Conservation (phyloP, 2,329 filamentous ascomycete genomes). For the Fusarium sp. region DNA sequence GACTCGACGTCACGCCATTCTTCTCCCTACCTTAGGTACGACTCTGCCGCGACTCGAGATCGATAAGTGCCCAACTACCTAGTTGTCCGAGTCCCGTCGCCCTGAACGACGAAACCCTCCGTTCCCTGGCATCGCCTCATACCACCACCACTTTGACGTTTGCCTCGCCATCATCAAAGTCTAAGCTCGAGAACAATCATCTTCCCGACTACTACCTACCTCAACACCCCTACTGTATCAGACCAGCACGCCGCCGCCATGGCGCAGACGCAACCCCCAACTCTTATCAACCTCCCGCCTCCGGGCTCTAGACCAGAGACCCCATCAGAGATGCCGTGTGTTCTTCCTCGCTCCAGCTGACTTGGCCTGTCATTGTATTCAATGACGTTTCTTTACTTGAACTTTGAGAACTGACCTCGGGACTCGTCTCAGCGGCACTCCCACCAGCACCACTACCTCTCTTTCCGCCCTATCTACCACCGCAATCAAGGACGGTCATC, state of each 20-base stretch:
- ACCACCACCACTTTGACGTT: slow-evolving; percentile 8
- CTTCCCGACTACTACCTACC: background rate
- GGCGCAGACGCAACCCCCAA: slow-evolving; percentile 64
- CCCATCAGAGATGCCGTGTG: slow-evolving; percentile 90
- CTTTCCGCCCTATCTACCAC: slow-evolving; percentile 92
- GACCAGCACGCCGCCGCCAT: slow-evolving; percentile 42
- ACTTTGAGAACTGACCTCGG: slow-evolving; percentile 21
- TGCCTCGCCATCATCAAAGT: background rate
- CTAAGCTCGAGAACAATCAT: background rate
- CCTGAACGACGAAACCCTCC: slow-evolving; percentile 12
- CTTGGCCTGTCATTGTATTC: slow-evolving; percentile 3
- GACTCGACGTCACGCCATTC: slow-evolving; percentile 2
- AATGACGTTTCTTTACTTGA: slow-evolving; percentile 5
- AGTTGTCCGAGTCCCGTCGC: slow-evolving; percentile 25
- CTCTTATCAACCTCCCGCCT: slow-evolving; percentile 85
- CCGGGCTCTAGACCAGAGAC: slow-evolving; percentile 85
- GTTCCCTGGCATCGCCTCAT: slow-evolving; percentile 19
- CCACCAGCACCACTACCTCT: slow-evolving; percentile 91
- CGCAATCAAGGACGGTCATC: slow-evolving; percentile 95
- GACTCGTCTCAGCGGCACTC: slow-evolving; percentile 75
- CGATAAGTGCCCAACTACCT: slow-evolving; percentile 9
- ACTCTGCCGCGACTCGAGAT: slow-evolving; percentile 1
- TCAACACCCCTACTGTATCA: slow-evolving; percentile 2
- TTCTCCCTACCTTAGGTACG: background rate
- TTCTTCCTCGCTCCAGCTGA: slow-evolving; percentile 41